Evolutionary conservation across 257 asterid species (phyloP), one percentile per base, ranked within the genome.

Genomic region (Scutellaria baicalensis): DNA sequence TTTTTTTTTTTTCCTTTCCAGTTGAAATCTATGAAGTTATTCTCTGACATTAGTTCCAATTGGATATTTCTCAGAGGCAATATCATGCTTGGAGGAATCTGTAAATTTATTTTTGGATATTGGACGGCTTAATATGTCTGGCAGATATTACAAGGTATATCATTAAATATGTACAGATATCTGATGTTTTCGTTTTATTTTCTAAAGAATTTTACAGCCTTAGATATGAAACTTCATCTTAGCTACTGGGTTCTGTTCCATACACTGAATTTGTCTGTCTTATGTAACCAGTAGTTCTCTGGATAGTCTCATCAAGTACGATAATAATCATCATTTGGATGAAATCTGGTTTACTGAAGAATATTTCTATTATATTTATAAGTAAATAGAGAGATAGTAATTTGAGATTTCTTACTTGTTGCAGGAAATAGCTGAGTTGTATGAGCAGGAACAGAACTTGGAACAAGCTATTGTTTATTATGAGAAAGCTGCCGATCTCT

Each of bases 361-460:
- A 20, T 49, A 16, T 16, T 72, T n/a, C 2, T 10, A 49, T 50
- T n/a, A 42, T 43, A 40, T 55, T 31, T 57, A 2, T 21, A 9
- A 64, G 68, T 49, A 50, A 56, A 70, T 10, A 36, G 59, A 12
- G 57, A 31, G 54, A 60, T 31, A 20, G 40, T 12, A 35, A 63
- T 10, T 16, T 31, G 42, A 57, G 50, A 8, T 43, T 51, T 71
- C 65, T 55, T 47, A 49, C 69, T 9, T n/a, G n/a, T 27, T 72
- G 60, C 83, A 90, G 97, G 98, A 93, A 86, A 93, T 93, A 70
- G 97, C 97, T 9, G 98, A 93, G 78, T 47, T 93, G 70, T 85
- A 70, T 49, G 98, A 93, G 84, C 92, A 88, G 78, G 90, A 90
- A 62, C 92, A 88, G 74, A 82, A 87, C 75, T 78, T 90, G 80